phyloP scores from a whole-genome alignment of 192 early-diverging fungal species.

The Coemansia sp. region DNA sequence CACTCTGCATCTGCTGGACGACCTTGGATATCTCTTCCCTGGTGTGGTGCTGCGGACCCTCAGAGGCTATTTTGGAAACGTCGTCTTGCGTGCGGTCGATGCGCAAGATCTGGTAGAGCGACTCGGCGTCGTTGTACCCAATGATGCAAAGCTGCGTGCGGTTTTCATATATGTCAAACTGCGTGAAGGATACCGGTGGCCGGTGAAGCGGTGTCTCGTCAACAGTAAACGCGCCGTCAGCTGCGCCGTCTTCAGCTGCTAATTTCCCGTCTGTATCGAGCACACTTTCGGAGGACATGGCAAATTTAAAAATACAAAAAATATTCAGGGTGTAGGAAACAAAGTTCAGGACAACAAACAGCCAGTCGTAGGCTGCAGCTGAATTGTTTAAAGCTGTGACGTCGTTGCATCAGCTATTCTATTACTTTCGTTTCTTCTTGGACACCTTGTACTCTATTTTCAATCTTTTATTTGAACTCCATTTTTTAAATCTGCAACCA shows the following conservation, averaged over 20 bases:
- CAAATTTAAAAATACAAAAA: too few species aligned
- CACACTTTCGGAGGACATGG: too few species aligned
- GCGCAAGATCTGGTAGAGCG: slow-evolving; percentile 78
- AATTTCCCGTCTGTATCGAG: too few species aligned
- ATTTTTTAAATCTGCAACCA: slow-evolving; percentile 24
- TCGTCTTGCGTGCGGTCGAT: slow-evolving; percentile 74
- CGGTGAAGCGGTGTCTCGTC: slow-evolving; percentile 22
- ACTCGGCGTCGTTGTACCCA: slow-evolving; percentile 76
- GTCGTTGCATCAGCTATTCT: not conserved
- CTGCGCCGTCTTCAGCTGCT: too few species aligned
- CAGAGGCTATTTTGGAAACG: slow-evolving; percentile 69
- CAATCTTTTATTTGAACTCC: not conserved
- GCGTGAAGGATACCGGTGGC: slow-evolving; percentile 57
- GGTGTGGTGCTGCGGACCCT: slow-evolving; percentile 74
- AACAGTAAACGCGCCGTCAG: not conserved
- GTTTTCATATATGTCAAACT: slow-evolving; percentile 86
- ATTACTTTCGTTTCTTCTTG: slow-evolving; percentile 1
- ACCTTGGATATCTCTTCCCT: slow-evolving; percentile 69
- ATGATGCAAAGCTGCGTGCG: slow-evolving; percentile 80
- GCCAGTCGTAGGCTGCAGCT: too few species aligned
- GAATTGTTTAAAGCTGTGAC: not conserved
- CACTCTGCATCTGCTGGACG: slow-evolving; percentile 74
- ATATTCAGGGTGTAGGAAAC: too few species aligned
- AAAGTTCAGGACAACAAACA: too few species aligned
- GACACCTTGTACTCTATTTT: not conserved